Evolutionary conservation across 371 early-diverging fungal genomes (phyloP).

Genomic region (Batkoa obscura): DNA sequence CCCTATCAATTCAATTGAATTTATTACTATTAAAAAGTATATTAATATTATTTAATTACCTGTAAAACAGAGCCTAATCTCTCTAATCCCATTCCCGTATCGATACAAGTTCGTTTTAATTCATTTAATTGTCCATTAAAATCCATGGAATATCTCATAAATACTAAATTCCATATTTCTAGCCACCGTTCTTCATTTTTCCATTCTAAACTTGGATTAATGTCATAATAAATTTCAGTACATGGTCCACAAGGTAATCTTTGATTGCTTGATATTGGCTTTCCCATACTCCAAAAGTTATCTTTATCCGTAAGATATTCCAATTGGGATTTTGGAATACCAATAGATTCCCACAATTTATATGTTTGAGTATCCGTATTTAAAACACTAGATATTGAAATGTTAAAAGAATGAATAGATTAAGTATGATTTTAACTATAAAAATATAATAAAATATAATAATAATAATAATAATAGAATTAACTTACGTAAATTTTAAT

Average conservation of each 20-base stretch:
- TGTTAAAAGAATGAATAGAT: no score
- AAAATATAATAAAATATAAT: neutral
- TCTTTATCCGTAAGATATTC: conserved; percentile 35
- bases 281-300: conserved; percentile 76
- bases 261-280: conserved; percentile 21
- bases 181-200: conserved; percentile 42
- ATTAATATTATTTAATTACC: conserved; percentile 6
- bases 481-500: conserved; percentile 40
- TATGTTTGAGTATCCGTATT: conserved; percentile 41
- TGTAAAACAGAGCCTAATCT: conserved; percentile 43
- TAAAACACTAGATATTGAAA: conserved; percentile 22
- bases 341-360: conserved; percentile 39
- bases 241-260: conserved; percentile 50
- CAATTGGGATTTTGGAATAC: conserved; percentile 35
- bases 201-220: conserved; percentile 19
- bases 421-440: neutral
- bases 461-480: neutral
- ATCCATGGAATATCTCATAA: conserved; percentile 47
- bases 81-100: conserved; percentile 72
- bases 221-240: conserved; percentile 69
- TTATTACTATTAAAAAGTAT: neutral
- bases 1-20: conserved; percentile 11
- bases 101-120: conserved; percentile 42
- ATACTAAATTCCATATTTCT: conserved; percentile 74
- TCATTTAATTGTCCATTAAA: conserved; percentile 28